Percentiles rank a stretch among this genome's conserved stretches.
Conservation (phyloP, 139 green algal species). For the Micromonas commoda region DNA sequence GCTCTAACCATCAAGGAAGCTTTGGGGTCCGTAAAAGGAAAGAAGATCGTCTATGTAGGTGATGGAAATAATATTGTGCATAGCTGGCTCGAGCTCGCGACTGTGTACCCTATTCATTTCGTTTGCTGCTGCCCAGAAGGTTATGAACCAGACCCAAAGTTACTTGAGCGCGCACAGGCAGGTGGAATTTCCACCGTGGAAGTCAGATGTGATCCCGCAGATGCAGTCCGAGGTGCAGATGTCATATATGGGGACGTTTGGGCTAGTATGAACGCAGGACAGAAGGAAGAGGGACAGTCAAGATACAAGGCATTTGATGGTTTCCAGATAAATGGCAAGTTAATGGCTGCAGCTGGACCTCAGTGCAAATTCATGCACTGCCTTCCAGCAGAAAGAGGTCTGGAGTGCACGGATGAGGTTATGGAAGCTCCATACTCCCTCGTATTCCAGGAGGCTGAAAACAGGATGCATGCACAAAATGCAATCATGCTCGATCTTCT, state of each 20-base stretch:
- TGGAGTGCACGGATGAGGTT: conserved; percentile 85
- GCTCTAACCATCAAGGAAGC: conserved; percentile 83
- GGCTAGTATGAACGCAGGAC: conserved; percentile 84
- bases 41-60: conserved; percentile 89
- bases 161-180: conserved; percentile 53
- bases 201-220: conserved; percentile 58
- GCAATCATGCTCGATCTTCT: conserved; percentile 68
- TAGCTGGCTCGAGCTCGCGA: conserved; percentile 86
- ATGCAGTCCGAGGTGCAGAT: conserved; percentile 83
- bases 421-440: conserved; percentile 81
- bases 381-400: conserved; percentile 85
- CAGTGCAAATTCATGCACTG: conserved; percentile 96
- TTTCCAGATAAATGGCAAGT: conserved; percentile 70
- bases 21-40: conserved; percentile 67
- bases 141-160: conserved; percentile 79
- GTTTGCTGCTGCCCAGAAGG: conserved; percentile 85
- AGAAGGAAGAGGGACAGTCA: conserved; percentile 88
- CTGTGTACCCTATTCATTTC: conserved; percentile 82
- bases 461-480: conserved; percentile 95
- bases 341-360: conserved; percentile 80
- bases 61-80: conserved; percentile 99
- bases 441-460: conserved; percentile 90
- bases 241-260: conserved; percentile 98
- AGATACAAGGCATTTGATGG: conserved; percentile 64
- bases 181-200: conserved; percentile 50